Evolutionary conservation across 2,329 filamentous ascomycete species (phyloP).

Genomic region (Aspergillus sp.): DNA sequence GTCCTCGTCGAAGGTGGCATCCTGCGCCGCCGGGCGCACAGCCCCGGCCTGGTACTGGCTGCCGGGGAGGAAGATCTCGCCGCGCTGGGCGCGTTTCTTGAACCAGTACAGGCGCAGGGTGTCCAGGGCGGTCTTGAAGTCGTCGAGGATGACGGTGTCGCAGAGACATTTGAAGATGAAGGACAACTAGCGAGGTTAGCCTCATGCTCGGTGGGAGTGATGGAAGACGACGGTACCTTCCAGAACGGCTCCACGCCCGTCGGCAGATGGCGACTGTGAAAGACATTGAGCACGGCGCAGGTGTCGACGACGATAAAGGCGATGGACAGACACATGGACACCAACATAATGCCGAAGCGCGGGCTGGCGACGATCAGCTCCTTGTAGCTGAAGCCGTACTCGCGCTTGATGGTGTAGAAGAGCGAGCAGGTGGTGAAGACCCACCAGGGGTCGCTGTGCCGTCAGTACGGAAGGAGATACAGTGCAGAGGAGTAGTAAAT

Average conservation of each 20-base stretch:
- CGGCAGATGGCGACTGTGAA: conserved; percentile 36
- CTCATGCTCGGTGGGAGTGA: too few species aligned
- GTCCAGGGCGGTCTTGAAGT: conserved; percentile 62
- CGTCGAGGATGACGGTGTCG: conserved; percentile 65
- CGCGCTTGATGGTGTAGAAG: conserved; percentile 62
- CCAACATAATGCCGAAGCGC: conserved; percentile 62
- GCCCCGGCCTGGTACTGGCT: background rate
- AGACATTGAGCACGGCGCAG: conserved; percentile 55
- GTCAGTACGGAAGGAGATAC: background rate
- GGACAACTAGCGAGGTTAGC: conserved; percentile 38
- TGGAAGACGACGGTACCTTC: conserved; percentile 39
- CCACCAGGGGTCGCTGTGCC: conserved; percentile 63
- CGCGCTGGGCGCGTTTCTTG: conserved; percentile 22
- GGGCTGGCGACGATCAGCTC: conserved; percentile 62
- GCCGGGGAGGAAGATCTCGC: conserved; percentile 16
- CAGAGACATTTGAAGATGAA: conserved; percentile 68
- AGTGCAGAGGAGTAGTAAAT: conserved; percentile 9
- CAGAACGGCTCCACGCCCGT: conserved; percentile 67
- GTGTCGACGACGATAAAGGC: conserved; percentile 63
- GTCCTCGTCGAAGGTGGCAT: background rate
- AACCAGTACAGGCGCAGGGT: conserved; percentile 33
- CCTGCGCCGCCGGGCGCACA: background rate
- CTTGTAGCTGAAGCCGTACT: conserved; percentile 58
- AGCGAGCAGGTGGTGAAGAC: conserved; percentile 60
- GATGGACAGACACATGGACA: conserved; percentile 60